Evolutionary conservation across 306 rosid genomes (phyloP).

Genomic region (Mimosa bimucronata): DNA sequence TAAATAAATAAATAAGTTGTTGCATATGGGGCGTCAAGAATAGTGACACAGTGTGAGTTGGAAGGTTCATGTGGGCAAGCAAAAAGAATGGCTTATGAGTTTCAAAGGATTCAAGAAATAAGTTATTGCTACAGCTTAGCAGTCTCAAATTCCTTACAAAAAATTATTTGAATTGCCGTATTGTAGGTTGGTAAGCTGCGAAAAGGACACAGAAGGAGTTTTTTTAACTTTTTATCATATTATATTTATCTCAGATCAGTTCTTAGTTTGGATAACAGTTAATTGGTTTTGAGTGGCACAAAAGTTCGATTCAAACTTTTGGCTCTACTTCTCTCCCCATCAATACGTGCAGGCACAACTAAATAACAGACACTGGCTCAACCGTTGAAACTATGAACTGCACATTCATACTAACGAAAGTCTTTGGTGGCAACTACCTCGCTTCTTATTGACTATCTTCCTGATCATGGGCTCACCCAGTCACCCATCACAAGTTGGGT

Average conservation of each 20-base stretch:
- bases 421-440: neutral
- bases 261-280: neutral
- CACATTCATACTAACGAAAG: neutral
- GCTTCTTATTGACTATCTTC: neutral
- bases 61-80: constrained; percentile 5
- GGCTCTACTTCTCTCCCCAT: neutral
- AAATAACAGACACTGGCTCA: neutral
- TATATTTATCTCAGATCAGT: neutral
- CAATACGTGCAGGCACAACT: neutral
- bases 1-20: neutral
- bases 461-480: neutral
- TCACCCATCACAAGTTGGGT: neutral
- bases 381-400: neutral
- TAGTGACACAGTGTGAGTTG: neutral
- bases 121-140: neutral
- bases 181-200: neutral
- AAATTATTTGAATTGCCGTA: neutral
- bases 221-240: neutral
- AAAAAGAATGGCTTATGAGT: neutral
- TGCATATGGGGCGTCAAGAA: neutral
- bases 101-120: neutral
- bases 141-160: neutral
- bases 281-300: neutral
- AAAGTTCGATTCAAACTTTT: neutral
- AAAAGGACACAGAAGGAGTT: neutral